Evolutionary conservation across 1,284 basidiomycete genomes (phyloP), one percentile per base, ranked within the genome.

Genomic region (Ceratobasidium sp.): DNA sequence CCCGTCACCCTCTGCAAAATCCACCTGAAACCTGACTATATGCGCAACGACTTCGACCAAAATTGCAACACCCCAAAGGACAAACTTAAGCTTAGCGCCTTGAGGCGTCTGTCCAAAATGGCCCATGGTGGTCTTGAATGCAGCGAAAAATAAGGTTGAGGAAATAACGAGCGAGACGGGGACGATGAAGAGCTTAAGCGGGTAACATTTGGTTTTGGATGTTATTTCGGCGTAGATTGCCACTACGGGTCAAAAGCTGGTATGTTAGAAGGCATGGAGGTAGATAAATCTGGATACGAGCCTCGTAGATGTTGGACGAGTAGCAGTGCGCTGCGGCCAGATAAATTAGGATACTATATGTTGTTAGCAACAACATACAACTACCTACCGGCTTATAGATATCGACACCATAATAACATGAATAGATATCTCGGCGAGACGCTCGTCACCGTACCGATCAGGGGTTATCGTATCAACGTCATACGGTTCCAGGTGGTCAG

Each of bases 241-340:
- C 27, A 71, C 68, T 39, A 8, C 8, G 37, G 37, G 6, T 39
- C 8, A 9, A 39, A 39, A 39, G 37, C 11, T 9, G 49, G 19
- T 27, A n/a, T n/a, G 19, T 62, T 0, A 43, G 34, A n/a, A 37
- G 51, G 27, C 27, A 54, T 22, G 49, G 11, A 41, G 1, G 34
- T 14, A 31, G 34, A 56, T 22, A 22, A n/a, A 29, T 2, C 19
- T 39, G 24, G 11, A 19, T 39, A 61, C 54, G 7, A 31, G 61
- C 68, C 54, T 54, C 69, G 43, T n/a, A 73, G 24, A 39, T 73
- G 69, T 31, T 62, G 69, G 31, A 73, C 27, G 8, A 73, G 58
- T 22, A 73, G 46, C 7, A 62, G 11, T 8, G 14, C n/a, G 7
- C 69, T 73, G 34, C 0, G 48, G 13, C 5, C 22, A 1, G n/a